Evolutionary conservation across 768 basidiomycete genomes (phyloP).

Genomic region (Lentinula edodes): DNA sequence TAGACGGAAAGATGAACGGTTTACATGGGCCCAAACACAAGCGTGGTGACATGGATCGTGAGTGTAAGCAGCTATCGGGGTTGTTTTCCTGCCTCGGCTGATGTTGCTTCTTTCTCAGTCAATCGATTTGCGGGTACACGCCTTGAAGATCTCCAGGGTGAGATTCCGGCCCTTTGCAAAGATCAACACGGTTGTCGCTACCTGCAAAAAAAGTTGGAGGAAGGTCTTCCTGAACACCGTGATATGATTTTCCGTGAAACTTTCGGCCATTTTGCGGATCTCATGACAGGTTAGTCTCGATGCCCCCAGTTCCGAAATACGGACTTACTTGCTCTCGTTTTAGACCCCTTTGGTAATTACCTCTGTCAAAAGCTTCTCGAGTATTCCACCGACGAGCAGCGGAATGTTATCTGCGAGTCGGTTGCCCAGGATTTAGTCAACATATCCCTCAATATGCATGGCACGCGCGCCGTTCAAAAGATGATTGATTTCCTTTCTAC

Average conservation of each 20-base stretch:
- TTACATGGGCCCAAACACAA: conserved; percentile 93
- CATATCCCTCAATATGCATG: conserved; percentile 99
- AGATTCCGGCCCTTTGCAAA: conserved; percentile 92
- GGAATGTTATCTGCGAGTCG: conserved; percentile 94
- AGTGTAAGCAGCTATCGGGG: conserved; percentile 41
- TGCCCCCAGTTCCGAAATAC: background rate
- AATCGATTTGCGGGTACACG: conserved; percentile 97
- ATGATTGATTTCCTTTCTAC: conserved; percentile 99
- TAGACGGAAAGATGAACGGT: conserved; percentile 82
- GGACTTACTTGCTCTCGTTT: conserved; percentile 5
- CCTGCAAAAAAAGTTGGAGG: conserved; percentile 97
- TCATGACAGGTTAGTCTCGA: conserved; percentile 80
- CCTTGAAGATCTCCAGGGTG: conserved; percentile 91
- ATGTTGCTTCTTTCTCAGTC: conserved; percentile 39
- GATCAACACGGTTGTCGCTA: conserved; percentile 99
- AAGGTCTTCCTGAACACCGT: conserved; percentile 90
- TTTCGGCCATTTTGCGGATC: conserved; percentile 93
- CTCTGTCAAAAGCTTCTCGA: conserved; percentile 97
- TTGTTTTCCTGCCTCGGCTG: background rate
- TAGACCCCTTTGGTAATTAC: conserved; percentile 99
- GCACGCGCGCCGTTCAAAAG: conserved; percentile 98
- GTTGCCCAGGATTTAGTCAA: conserved; percentile 96
- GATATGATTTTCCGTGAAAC: conserved; percentile 99
- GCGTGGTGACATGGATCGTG: conserved; percentile 86
- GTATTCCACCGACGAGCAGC: conserved; percentile 95